Percentiles rank a stretch among this genome's conserved stretches.
phyloP scores from a whole-genome alignment of 2,329 filamentous ascomycete genomes.

The Hypoxylon sp. region DNA sequence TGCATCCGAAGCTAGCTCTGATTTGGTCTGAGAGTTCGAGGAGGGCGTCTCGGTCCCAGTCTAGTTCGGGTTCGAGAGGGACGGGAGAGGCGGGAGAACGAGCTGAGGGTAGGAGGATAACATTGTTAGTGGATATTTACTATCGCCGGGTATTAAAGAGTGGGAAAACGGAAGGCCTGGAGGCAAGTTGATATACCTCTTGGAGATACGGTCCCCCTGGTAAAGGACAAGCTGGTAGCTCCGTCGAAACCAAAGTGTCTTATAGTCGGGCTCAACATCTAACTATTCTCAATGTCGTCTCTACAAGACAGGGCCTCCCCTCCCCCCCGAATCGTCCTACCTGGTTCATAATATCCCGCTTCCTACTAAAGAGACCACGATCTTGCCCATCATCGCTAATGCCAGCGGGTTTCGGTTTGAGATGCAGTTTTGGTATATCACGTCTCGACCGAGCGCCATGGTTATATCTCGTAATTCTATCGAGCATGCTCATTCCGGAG shows the following conservation, averaged over 20 bases:
- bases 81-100: slow-evolving; percentile 34
- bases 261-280: slow-evolving; percentile 53
- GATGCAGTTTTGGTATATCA: slow-evolving; percentile 33
- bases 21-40: slow-evolving; percentile 61
- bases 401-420: slow-evolving; percentile 46
- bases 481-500: slow-evolving; percentile 49
- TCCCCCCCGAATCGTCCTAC: slow-evolving; percentile 30
- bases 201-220: slow-evolving; percentile 43
- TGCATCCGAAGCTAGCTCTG: slow-evolving; percentile 55
- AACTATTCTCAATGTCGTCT: background rate
- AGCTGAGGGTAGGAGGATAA: slow-evolving; percentile 18
- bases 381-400: slow-evolving; percentile 47
- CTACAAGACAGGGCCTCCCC: background rate
- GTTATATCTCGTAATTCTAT: slow-evolving; percentile 49
- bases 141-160: background rate
- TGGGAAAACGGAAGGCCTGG: background rate
- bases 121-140: slow-evolving; percentile 7
- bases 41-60: slow-evolving; percentile 47
- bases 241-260: slow-evolving; percentile 53
- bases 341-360: slow-evolving; percentile 51
- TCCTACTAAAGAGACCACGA: slow-evolving; percentile 46
- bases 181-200: slow-evolving; percentile 42
- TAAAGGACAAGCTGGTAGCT: slow-evolving; percentile 38
- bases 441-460: slow-evolving; percentile 42
- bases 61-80: slow-evolving; percentile 42